Conservation (phyloP, 2,329 filamentous ascomycete species). For the Pseudogymnoascus sp. region DNA sequence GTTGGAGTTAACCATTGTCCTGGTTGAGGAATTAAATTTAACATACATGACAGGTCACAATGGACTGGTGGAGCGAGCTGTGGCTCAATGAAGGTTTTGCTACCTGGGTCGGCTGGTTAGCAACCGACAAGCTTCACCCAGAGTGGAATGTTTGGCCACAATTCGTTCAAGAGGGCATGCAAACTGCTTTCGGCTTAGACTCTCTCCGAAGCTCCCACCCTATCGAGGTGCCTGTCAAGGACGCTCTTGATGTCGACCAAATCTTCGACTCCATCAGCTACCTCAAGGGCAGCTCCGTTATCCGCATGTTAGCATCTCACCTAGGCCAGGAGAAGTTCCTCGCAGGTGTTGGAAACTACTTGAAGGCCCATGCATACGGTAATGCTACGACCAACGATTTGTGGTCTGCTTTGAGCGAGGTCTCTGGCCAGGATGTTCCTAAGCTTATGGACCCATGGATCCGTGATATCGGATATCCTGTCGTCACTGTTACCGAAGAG, state of each 20-base stretch:
- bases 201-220: conserved; percentile 86
- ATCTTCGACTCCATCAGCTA: conserved; percentile 98
- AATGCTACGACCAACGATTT: conserved; percentile 87
- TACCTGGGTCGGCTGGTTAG: conserved; percentile 95
- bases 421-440: conserved; percentile 78
- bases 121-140: conserved; percentile 82
- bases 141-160: conserved; percentile 98
- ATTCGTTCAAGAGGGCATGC: conserved; percentile 91
- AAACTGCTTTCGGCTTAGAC: conserved; percentile 84
- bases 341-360: conserved; percentile 79
- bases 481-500: conserved; percentile 78
- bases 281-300: conserved; percentile 89
- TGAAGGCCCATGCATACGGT: conserved; percentile 79
- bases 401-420: conserved; percentile 80
- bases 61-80: conserved; percentile 93
- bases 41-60: conserved; percentile 42
- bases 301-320: conserved; percentile 91
- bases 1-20: neutral
- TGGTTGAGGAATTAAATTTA: neutral
- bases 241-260: conserved; percentile 93
- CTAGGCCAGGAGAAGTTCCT: conserved; percentile 83
- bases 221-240: conserved; percentile 89
- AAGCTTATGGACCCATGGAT: conserved; percentile 93
- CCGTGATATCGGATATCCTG: conserved; percentile 86
- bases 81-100: conserved; percentile 97